Conservation (phyloP, 345 rosid genomes). For the Ceriops decandra region DNA sequence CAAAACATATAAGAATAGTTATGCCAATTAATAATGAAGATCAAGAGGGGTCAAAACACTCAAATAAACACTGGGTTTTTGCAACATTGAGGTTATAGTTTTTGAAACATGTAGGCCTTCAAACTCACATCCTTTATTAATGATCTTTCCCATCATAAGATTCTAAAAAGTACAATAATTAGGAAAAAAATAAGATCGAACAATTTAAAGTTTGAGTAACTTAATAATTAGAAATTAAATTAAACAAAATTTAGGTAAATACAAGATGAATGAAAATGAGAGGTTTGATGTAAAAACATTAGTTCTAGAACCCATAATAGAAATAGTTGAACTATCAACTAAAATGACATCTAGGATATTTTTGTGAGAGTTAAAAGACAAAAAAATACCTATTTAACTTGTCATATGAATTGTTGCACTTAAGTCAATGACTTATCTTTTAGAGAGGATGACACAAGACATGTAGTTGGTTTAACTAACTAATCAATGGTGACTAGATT, state of each 20-base stretch:
- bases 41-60: not conserved
- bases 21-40: not conserved
- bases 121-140: not conserved
- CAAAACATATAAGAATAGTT: not conserved
- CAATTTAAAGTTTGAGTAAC: not conserved
- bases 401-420: constrained; percentile 2
- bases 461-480: not conserved
- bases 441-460: not conserved
- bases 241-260: not conserved
- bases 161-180: not conserved
- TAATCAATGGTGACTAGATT: not conserved
- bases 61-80: not conserved
- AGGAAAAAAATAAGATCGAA: not conserved
- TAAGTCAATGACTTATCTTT: constrained; percentile 1
- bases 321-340: not conserved
- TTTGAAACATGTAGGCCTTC: not conserved
- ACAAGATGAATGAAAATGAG: not conserved
- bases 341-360: not conserved
- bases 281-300: not conserved
- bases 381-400: not conserved
- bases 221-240: not conserved
- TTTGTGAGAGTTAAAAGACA: not conserved
- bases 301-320: not conserved
- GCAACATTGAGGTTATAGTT: not conserved
- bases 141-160: not conserved